Evolutionary conservation across 75 land plant genomes (phyloP).

Genomic region (Sequoia sempervirens): DNA sequence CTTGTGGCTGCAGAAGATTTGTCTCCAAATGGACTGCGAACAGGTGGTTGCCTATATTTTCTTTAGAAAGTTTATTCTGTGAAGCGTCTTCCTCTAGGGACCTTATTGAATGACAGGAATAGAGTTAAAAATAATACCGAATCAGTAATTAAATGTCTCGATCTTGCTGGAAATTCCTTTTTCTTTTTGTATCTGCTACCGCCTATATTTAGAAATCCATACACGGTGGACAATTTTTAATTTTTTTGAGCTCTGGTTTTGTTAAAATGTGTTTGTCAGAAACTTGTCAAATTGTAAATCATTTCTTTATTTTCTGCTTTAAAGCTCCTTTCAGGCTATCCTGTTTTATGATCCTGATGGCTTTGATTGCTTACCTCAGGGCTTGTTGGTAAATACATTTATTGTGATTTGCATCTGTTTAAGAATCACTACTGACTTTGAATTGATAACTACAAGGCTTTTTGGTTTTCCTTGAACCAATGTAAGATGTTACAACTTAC

Average conservation of each 20-base stretch:
- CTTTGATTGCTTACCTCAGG: background rate
- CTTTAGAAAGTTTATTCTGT: background rate
- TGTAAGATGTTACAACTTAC: too few relatives aligned
- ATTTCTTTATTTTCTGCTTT: background rate
- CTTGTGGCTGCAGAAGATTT: slow-evolving; percentile 93
- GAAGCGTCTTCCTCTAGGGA: background rate
- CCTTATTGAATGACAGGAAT: background rate
- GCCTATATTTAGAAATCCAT: background rate
- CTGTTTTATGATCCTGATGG: background rate
- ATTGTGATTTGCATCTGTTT: background rate
- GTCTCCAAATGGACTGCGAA: slow-evolving; percentile 91
- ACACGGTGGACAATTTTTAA: background rate
- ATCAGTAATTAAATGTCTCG: background rate
- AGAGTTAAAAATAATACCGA: background rate
- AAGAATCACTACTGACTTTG: background rate
- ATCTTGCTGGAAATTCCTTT: background rate
- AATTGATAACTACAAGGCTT: background rate
- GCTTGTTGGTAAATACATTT: background rate
- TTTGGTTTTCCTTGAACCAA: background rate
- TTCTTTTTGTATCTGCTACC: background rate
- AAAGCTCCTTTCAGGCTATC: background rate
- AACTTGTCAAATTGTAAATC: background rate
- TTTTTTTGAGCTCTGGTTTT: background rate
- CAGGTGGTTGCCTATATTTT: slow-evolving; percentile 44
- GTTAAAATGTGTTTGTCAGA: background rate